A percentile compares a stretch with the other conserved stretches of the same genome.
phyloP scores from a whole-genome alignment of 768 basidiomycete genomes.

The Mycena floridula region DNA sequence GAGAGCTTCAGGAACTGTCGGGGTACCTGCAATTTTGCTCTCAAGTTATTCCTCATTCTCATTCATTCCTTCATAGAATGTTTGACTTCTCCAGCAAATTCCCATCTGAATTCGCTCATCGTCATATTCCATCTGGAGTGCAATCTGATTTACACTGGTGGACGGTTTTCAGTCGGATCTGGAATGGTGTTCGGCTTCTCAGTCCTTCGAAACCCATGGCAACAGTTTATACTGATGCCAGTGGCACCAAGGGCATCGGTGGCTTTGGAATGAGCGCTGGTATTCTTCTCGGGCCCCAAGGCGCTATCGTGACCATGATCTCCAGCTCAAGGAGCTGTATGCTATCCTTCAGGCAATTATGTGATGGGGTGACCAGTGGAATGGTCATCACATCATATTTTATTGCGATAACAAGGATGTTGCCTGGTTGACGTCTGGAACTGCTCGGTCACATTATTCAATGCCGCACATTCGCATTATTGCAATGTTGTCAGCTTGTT shows the following conservation, averaged over 20 bases:
- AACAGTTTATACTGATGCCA: slow-evolving; percentile 22
- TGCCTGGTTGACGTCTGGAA: slow-evolving; percentile 2
- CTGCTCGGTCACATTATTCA: slow-evolving; percentile 5
- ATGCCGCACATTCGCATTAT: slow-evolving; percentile 6
- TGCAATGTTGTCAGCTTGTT: slow-evolving; percentile 3
- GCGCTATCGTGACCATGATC: slow-evolving; percentile 14
- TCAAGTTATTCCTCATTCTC: slow-evolving; percentile 24
- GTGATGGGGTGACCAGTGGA: slow-evolving; percentile 12
- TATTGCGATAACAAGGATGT: slow-evolving; percentile 15
- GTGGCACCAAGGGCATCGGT: slow-evolving; percentile 14
- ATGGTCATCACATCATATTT: slow-evolving; percentile 14
- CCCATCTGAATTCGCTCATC: slow-evolving; percentile 11
- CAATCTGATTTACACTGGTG: slow-evolving; percentile 25
- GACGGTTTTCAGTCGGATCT: slow-evolving; percentile 5
- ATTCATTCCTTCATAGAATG: slow-evolving; percentile 21
- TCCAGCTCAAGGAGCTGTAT: slow-evolving; percentile 15
- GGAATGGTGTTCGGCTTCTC: slow-evolving; percentile 13
- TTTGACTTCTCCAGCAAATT: slow-evolving; percentile 23
- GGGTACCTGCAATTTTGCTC: slow-evolving; percentile 28
- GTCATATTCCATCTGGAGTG: slow-evolving; percentile 15
- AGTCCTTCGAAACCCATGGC: slow-evolving; percentile 3
- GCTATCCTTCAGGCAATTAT: slow-evolving; percentile 12
- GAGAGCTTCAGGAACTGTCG: slow-evolving; percentile 23
- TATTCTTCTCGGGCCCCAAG: slow-evolving; percentile 15
- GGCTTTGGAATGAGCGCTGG: slow-evolving; percentile 15